A percentile compares a stretch with the other conserved stretches of the same genome.
Conservation (phyloP, 345 rosid genomes). For the Eucalyptus grandis region DNA sequence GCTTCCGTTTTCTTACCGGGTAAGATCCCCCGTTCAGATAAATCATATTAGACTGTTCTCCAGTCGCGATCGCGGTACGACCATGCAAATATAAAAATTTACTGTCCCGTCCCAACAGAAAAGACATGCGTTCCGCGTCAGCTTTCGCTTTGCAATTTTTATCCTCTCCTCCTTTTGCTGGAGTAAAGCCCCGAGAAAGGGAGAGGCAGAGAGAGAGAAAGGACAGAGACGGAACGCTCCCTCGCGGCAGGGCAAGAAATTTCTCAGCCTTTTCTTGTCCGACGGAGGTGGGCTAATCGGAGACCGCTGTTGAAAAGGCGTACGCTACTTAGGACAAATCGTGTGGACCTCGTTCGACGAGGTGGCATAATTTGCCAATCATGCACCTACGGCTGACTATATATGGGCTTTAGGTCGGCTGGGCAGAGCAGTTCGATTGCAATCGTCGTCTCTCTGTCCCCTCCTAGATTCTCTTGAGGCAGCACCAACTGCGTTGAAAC, state of each 20-base stretch:
- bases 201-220: no score
- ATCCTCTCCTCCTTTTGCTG: not conserved
- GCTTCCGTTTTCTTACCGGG: constrained; percentile 5
- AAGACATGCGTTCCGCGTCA: not conserved
- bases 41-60: not conserved
- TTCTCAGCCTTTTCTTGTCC: not conserved
- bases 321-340: not conserved
- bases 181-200: not conserved
- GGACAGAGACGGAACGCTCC: no score
- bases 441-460: not conserved
- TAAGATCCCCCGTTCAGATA: not conserved
- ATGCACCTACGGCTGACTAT: not conserved
- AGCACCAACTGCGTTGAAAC: not conserved
- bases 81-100: not conserved
- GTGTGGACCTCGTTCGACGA: not conserved
- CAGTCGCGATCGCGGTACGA: not conserved
- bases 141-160: not conserved
- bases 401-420: not conserved
- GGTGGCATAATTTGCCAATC: not conserved
- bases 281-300: not conserved
- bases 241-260: not conserved
- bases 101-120: not conserved
- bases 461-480: not conserved
- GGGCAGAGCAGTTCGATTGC: not conserved
- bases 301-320: not conserved